These are phyloP conservation scores for Pouteria glomerata DNA, from an alignment of 148 eudicot species.

Conservation along the genomic window DNA sequence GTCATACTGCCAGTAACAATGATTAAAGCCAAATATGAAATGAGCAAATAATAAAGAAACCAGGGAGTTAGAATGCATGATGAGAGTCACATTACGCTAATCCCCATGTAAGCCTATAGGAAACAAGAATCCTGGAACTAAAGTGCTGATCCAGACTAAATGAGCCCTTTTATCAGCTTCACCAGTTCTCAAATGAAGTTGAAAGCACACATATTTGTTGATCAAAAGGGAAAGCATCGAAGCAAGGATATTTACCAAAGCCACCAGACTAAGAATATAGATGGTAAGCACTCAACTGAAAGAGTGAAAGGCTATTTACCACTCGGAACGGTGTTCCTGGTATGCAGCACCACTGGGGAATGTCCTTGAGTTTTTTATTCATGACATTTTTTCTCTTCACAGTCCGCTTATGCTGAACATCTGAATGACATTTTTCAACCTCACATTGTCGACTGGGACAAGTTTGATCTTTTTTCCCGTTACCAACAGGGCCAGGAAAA, in stretches of 20 bases:
- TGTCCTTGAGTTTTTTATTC: conserved; percentile 38
- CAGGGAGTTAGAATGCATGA: not conserved
- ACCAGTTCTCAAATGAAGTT: not conserved
- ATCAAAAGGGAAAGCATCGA: not conserved
- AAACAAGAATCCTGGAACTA: not conserved
- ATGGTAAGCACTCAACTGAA: not conserved
- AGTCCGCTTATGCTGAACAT: conserved; percentile 25
- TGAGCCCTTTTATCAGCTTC: not conserved
- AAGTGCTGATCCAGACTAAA: not conserved
- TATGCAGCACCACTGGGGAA: conserved; percentile 71
- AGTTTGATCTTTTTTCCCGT: conserved; percentile 21
- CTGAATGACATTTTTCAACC: conserved; percentile 23
- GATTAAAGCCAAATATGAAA: not conserved
- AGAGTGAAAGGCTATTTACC: conserved; percentile 37
- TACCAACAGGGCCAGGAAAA: conserved; percentile 44
- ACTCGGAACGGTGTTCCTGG: conserved; percentile 89
- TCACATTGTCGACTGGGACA: conserved; percentile 22
- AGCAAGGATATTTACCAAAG: not conserved
- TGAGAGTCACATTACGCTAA: not conserved
- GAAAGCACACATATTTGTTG: not conserved
- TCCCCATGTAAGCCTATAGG: not conserved
- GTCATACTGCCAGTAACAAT: not conserved
- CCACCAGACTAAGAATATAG: not conserved
- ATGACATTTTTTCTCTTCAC: conserved; percentile 10
- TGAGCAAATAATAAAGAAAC: not conserved